Conservation (phyloP, 768 basidiomycete species). For the Amylocystis lapponica region DNA sequence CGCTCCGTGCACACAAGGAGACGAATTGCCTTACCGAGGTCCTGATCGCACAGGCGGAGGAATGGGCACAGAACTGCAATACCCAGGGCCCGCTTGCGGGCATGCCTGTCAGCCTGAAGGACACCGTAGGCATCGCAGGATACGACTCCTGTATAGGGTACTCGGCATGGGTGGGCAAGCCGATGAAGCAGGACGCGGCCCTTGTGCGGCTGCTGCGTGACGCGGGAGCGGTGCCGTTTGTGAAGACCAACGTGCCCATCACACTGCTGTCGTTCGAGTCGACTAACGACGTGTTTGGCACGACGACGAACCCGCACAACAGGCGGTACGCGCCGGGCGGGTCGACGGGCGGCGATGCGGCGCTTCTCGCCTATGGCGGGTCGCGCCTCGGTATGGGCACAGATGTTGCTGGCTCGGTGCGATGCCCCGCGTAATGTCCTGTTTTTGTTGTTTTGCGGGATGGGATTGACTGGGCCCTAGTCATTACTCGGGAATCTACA, state of each 20-base stretch:
- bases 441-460: conserved; percentile 16
- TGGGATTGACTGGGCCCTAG: background rate
- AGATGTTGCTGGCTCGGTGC: conserved; percentile 45
- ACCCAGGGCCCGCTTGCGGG: conserved; percentile 34
- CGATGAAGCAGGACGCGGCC: conserved; percentile 28
- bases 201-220: conserved; percentile 35
- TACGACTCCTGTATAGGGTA: conserved; percentile 46
- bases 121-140: conserved; percentile 39
- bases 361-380: conserved; percentile 42
- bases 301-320: conserved; percentile 43
- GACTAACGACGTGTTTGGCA: conserved; percentile 40
- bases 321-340: conserved; percentile 36
- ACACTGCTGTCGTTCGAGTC: conserved; percentile 36
- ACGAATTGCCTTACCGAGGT: conserved; percentile 46
- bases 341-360: conserved; percentile 47
- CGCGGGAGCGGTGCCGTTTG: conserved; percentile 38
- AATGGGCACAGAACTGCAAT: conserved; percentile 19
- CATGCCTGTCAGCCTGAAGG: conserved; percentile 46
- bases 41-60: conserved; percentile 17
- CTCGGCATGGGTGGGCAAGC: conserved; percentile 35
- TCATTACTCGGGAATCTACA: conserved; percentile 37
- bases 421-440: conserved; percentile 38
- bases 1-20: conserved; percentile 34
- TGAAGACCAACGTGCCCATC: conserved; percentile 40
- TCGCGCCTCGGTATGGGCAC: conserved; percentile 42